phyloP scores from a whole-genome alignment of 345 rosid genomes.

The Pseudoturritis turrita region DNA sequence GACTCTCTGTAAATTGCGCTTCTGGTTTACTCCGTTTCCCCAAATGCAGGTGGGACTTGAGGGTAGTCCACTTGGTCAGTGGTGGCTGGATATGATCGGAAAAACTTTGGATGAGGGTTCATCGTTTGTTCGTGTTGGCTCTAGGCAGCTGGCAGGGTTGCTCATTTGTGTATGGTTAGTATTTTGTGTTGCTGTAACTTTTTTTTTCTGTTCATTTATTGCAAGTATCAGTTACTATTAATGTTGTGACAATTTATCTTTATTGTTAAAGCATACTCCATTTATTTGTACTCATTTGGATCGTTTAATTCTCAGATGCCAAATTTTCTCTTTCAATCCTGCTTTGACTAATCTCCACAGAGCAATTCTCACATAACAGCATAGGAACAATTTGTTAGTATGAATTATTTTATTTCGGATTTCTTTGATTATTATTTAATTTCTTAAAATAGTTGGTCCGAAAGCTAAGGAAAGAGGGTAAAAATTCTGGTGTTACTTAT shows the following conservation, averaged over 20 bases:
- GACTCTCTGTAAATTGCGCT: not conserved
- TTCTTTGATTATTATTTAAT: not conserved
- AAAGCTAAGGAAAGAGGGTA: not conserved
- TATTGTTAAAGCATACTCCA: not conserved
- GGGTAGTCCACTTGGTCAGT: conserved; percentile 75
- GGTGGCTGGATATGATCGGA: conserved; percentile 81
- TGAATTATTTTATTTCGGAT: not conserved
- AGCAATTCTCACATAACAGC: not conserved
- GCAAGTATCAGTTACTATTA: not conserved
- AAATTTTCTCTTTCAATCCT: not conserved
- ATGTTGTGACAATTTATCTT: not conserved
- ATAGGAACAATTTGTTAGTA: not conserved
- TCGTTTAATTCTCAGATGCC: not conserved
- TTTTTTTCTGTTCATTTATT: not conserved
- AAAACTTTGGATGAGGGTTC: conserved; percentile 61
- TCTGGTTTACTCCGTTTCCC: not conserved
- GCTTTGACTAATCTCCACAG: not conserved
- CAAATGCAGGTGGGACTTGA: conserved; percentile 68
- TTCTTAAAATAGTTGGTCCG: not conserved
- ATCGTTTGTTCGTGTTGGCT: conserved; percentile 70
- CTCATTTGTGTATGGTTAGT: conserved; percentile 73
- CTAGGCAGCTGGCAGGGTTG: conserved; percentile 79
- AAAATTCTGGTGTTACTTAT: not conserved
- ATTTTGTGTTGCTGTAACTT: not conserved
- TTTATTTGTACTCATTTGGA: not conserved